A percentile compares a stretch with the other conserved stretches of the same genome.
Evolutionary conservation across 2,329 filamentous ascomycete species (phyloP).

Genomic region (Colletotrichum gloeosporioides): DNA sequence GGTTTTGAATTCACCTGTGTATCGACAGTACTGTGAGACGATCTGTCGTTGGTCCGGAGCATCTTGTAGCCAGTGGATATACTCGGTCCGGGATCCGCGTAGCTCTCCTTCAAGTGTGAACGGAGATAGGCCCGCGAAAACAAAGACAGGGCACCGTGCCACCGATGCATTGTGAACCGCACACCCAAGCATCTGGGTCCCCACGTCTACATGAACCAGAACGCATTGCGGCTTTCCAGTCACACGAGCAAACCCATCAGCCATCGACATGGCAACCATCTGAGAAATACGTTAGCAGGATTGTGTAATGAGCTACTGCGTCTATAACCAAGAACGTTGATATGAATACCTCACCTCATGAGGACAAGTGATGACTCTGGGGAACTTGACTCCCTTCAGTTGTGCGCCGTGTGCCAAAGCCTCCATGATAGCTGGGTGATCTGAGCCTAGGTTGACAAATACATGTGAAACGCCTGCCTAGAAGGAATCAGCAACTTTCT

Average conservation of each 20-base stretch:
- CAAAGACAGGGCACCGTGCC: slow-evolving; percentile 72
- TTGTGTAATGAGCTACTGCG: neutral
- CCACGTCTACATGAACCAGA: slow-evolving; percentile 77
- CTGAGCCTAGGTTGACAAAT: slow-evolving; percentile 67
- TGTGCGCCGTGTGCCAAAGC: slow-evolving; percentile 75
- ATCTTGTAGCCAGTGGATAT: slow-evolving; percentile 82
- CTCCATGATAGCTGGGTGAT: slow-evolving; percentile 75
- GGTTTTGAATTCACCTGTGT: slow-evolving; percentile 77
- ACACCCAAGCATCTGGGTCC: slow-evolving; percentile 75
- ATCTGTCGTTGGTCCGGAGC: slow-evolving; percentile 78
- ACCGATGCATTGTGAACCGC: slow-evolving; percentile 76
- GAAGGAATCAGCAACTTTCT: neutral
- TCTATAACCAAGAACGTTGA: too few species aligned
- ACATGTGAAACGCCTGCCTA: slow-evolving; percentile 62
- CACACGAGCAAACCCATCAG: slow-evolving; percentile 73
- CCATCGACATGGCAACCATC: slow-evolving; percentile 81
- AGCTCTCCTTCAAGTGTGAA: slow-evolving; percentile 76
- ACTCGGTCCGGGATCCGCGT: slow-evolving; percentile 73
- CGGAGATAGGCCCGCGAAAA: slow-evolving; percentile 75
- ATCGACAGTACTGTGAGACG: slow-evolving; percentile 79
- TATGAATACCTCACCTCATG: slow-evolving; percentile 62
- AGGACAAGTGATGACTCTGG: slow-evolving; percentile 73
- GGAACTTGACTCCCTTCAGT: slow-evolving; percentile 66
- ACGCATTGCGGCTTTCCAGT: slow-evolving; percentile 74
- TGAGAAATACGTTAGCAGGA: slow-evolving; percentile 31